These are phyloP conservation scores for Mortierella sp. DNA, from an alignment of 371 early-diverging fungal species.

Conservation along the genomic window DNA sequence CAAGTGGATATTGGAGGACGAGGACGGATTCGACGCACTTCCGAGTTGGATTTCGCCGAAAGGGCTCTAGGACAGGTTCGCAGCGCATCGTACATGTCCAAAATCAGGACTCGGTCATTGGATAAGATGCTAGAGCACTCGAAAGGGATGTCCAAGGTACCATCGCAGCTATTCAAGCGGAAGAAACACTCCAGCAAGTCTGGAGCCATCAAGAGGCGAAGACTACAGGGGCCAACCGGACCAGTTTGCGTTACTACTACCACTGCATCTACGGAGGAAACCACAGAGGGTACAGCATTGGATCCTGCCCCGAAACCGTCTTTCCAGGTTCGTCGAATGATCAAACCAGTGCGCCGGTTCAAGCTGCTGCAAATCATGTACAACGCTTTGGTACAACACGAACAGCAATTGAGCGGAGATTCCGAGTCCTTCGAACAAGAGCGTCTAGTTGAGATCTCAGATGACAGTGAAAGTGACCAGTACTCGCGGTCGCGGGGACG, in stretches of 20 bases:
- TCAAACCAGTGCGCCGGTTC: slow-evolving; percentile 64
- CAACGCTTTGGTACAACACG: slow-evolving; percentile 21
- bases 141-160: not conserved
- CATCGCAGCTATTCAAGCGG: slow-evolving; percentile 34
- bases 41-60: slow-evolving; percentile 5
- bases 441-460: not conserved
- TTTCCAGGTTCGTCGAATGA: slow-evolving; percentile 57
- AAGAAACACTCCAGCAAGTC: slow-evolving; percentile 9
- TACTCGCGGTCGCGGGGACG: not conserved
- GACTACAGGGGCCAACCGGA: not conserved
- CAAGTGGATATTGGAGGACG: slow-evolving; percentile 36
- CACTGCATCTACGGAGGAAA: not conserved
- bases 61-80: slow-evolving; percentile 26
- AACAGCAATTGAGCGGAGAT: slow-evolving; percentile 7
- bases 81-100: slow-evolving; percentile 28
- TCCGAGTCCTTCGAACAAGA: not conserved
- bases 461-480: not conserved
- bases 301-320: slow-evolving; percentile 5
- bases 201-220: not conserved
- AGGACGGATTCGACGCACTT: slow-evolving; percentile 4
- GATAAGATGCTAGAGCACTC: not conserved
- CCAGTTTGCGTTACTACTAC: not conserved
- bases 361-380: slow-evolving; percentile 57
- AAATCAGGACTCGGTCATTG: not conserved
- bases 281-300: not conserved